These are phyloP conservation scores for Boletus sensibilis DNA, from an alignment of 768 basidiomycete species.

Conservation along the genomic window DNA sequence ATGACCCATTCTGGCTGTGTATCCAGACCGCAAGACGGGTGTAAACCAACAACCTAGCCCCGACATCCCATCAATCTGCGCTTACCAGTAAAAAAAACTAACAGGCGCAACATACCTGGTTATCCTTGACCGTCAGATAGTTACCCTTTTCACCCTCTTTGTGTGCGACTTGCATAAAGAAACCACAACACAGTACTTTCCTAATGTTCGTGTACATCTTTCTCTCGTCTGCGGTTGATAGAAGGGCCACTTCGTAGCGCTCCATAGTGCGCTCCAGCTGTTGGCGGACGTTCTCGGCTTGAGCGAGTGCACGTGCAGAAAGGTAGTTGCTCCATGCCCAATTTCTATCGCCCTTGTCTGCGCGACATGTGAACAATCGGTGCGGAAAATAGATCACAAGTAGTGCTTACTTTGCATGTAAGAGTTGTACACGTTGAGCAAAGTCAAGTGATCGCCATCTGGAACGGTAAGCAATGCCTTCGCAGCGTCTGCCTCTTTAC, in stretches of 20 bases:
- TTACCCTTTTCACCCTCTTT: slow-evolving; percentile 87
- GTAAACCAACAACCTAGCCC: slow-evolving; percentile 33
- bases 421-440: slow-evolving; percentile 94
- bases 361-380: neutral
- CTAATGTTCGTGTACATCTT: slow-evolving; percentile 75
- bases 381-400: neutral
- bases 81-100: neutral
- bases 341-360: slow-evolving; percentile 74
- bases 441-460: slow-evolving; percentile 90
- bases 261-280: slow-evolving; percentile 93
- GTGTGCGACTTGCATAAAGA: slow-evolving; percentile 98
- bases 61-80: neutral
- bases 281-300: slow-evolving; percentile 91
- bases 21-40: slow-evolving; percentile 87
- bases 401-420: slow-evolving; percentile 71
- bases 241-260: slow-evolving; percentile 74
- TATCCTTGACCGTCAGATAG: slow-evolving; percentile 93
- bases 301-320: slow-evolving; percentile 74
- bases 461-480: slow-evolving; percentile 88
- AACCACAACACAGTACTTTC: slow-evolving; percentile 84
- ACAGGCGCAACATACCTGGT: slow-evolving; percentile 56
- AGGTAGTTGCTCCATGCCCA: slow-evolving; percentile 95
- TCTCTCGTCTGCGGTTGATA: slow-evolving; percentile 65
- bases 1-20: slow-evolving; percentile 89
- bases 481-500: slow-evolving; percentile 90